These are phyloP conservation scores for Rhizophora mangle DNA, from an alignment of 345 rosid genomes.

Conservation along the genomic window DNA sequence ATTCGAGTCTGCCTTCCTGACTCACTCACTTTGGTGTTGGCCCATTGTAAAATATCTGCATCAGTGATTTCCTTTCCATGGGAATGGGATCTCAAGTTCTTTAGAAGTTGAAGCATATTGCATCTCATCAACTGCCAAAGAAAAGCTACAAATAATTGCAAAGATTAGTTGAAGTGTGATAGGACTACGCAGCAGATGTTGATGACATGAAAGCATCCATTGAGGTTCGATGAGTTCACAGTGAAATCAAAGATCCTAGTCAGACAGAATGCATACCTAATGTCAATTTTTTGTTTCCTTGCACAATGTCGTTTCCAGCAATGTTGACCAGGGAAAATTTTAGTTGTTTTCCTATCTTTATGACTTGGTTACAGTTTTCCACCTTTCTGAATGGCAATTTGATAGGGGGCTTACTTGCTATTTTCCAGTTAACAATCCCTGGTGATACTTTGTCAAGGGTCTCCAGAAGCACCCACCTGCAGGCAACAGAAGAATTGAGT, in stretches of 20 bases:
- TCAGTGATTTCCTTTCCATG: constrained; percentile 84
- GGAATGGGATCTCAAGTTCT: constrained; percentile 85
- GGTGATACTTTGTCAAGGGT: constrained; percentile 95
- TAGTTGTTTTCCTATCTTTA: constrained; percentile 89
- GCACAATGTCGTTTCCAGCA: constrained; percentile 93
- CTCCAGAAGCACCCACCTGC: constrained; percentile 91
- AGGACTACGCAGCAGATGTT: not conserved
- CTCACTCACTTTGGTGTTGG: constrained; percentile 66
- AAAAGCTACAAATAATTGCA: constrained; percentile 52
- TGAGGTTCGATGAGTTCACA: not conserved
- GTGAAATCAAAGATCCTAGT: not conserved
- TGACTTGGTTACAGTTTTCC: constrained; percentile 94
- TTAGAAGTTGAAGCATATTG: constrained; percentile 88
- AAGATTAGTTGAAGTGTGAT: not conserved
- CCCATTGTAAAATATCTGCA: constrained; percentile 87
- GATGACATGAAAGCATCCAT: constrained; percentile 1
- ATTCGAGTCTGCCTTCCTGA: constrained; percentile 69
- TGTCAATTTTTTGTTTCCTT: constrained; percentile 89
- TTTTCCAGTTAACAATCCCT: constrained; percentile 86
- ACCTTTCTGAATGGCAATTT: constrained; percentile 96
- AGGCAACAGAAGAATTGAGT: constrained; percentile 16
- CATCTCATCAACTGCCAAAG: constrained; percentile 96
- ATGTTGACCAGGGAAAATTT: constrained; percentile 94
- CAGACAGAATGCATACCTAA: constrained; percentile 50
- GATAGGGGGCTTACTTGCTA: constrained; percentile 93